Percentiles rank a stretch among this genome's conserved stretches.
Evolutionary conservation across 73 alveolate species (phyloP).

Genomic region (Loxodes magnus): DNA sequence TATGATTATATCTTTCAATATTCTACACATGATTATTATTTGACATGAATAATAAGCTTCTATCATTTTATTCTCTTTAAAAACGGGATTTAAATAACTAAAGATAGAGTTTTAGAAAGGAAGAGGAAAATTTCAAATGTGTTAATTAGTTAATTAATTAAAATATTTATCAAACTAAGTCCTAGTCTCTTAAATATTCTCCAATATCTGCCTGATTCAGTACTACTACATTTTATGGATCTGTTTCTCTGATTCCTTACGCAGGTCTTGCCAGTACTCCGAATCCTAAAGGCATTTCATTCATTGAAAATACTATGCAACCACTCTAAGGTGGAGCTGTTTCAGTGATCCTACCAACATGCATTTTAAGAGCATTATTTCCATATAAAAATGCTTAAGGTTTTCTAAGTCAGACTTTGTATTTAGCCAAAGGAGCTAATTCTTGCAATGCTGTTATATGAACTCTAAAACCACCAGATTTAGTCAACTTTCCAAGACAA

Average conservation of each 20-base stretch:
- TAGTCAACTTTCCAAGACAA: slow-evolving; percentile 91
- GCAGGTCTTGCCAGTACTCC: slow-evolving; percentile 92
- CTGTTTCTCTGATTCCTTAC: slow-evolving; percentile 75
- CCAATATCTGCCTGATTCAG: slow-evolving; percentile 94
- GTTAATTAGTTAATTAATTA: neutral
- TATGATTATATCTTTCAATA: too few species aligned
- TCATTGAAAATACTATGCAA: slow-evolving; percentile 78
- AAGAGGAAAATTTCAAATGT: too few species aligned
- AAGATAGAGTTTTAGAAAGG: too few species aligned
- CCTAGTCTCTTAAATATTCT: slow-evolving; percentile 86
- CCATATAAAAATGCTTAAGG: slow-evolving; percentile 92
- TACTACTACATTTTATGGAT: slow-evolving; percentile 85
- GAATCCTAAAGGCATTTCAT: slow-evolving; percentile 93
- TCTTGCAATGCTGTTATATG: slow-evolving; percentile 89
- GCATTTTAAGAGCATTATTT: slow-evolving; percentile 85
- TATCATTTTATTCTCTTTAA: too few species aligned
- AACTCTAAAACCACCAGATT: slow-evolving; percentile 86
- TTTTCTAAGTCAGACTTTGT: slow-evolving; percentile 93
- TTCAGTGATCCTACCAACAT: slow-evolving; percentile 91
- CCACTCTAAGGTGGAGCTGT: slow-evolving; percentile 85
- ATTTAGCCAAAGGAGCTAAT: slow-evolving; percentile 92
- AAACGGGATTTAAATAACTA: too few species aligned
- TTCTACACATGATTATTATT: too few species aligned
- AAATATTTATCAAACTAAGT: slow-evolving; percentile 33
- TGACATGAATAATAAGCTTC: too few species aligned